Conservation (phyloP, 257 asterid genomes). For the Lavandula angustifolia region DNA sequence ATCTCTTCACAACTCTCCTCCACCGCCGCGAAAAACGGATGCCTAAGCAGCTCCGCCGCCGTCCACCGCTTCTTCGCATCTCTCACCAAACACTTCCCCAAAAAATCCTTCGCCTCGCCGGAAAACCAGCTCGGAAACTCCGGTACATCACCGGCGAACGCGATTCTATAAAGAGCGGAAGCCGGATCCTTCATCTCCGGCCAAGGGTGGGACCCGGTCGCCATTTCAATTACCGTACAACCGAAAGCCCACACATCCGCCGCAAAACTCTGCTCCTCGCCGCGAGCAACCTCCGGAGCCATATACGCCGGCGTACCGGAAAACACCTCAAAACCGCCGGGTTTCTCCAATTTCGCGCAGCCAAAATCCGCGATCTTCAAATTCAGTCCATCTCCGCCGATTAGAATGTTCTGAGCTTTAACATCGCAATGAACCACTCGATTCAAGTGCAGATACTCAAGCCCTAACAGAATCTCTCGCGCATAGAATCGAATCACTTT, state of each 20-base stretch:
- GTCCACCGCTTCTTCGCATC: conserved; percentile 62
- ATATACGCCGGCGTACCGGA: conserved; percentile 86
- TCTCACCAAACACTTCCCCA: conserved; percentile 56
- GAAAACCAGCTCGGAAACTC: conserved; percentile 66
- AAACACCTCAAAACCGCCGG: conserved; percentile 27
- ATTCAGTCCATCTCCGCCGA: conserved; percentile 52
- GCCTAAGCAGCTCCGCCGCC: conserved; percentile 63
- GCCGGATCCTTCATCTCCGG: conserved; percentile 66
- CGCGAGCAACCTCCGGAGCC: conserved; percentile 92
- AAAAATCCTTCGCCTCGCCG: conserved; percentile 47
- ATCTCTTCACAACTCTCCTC: conserved; percentile 21
- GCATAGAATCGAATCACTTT: conserved; percentile 40
- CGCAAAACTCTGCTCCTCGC: conserved; percentile 69
- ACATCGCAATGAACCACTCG: conserved; percentile 80
- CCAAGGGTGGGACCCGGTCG: conserved; percentile 82
- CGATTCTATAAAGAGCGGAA: conserved; percentile 68
- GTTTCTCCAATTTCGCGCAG: conserved; percentile 47
- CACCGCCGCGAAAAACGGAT: conserved; percentile 49
- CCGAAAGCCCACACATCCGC: conserved; percentile 92
- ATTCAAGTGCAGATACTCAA: conserved; percentile 54
- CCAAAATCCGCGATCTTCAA: conserved; percentile 83
- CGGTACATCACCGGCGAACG: conserved; percentile 56
- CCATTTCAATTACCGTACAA: conserved; percentile 78
- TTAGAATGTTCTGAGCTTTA: conserved; percentile 62
- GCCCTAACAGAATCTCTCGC: conserved; percentile 50